phyloP scores from a whole-genome alignment of 164 flowering plant genomes.

The Cinnamomum chago region DNA sequence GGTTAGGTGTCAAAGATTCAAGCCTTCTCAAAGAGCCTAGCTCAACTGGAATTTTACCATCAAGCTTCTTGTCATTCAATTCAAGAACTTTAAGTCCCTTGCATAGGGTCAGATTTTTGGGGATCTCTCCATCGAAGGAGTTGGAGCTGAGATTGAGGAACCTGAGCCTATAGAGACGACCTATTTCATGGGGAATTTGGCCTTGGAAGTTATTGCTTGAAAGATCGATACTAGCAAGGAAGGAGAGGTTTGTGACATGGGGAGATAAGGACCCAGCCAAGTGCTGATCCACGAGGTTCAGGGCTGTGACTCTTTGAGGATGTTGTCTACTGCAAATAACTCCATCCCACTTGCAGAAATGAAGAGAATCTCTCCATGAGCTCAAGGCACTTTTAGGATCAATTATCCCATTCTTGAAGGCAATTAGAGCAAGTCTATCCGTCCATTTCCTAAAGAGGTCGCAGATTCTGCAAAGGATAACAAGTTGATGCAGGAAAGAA shows the following conservation, averaged over 20 bases:
- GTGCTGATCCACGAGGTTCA: slow-evolving; percentile 19
- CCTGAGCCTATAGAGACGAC: slow-evolving; percentile 25
- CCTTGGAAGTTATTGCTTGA: slow-evolving; percentile 31
- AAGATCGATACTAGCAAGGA: slow-evolving; percentile 31
- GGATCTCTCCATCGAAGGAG: slow-evolving; percentile 26
- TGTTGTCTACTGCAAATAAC: slow-evolving; percentile 18
- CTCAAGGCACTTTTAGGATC: not conserved
- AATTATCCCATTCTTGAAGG: not conserved
- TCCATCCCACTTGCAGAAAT: slow-evolving; percentile 13
- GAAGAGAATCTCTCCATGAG: not conserved
- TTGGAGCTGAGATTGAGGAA: slow-evolving; percentile 32
- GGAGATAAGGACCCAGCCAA: slow-evolving; percentile 34
- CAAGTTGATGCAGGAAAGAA: not conserved
- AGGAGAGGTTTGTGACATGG: slow-evolving; percentile 36
- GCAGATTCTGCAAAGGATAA: not conserved
- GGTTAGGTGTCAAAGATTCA: not conserved
- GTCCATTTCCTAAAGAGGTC: not conserved
- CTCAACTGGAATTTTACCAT: slow-evolving; percentile 5
- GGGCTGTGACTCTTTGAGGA: slow-evolving; percentile 21
- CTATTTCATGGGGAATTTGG: slow-evolving; percentile 25
- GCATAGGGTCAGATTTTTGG: slow-evolving; percentile 7
- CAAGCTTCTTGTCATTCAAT: not conserved
- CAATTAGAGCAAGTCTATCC: not conserved
- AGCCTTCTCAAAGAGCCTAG: slow-evolving; percentile 12
- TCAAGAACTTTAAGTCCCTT: not conserved